phyloP scores from a whole-genome alignment of 2,329 filamentous ascomycete species.

The Magnaporthiopsis rhizophila region DNA sequence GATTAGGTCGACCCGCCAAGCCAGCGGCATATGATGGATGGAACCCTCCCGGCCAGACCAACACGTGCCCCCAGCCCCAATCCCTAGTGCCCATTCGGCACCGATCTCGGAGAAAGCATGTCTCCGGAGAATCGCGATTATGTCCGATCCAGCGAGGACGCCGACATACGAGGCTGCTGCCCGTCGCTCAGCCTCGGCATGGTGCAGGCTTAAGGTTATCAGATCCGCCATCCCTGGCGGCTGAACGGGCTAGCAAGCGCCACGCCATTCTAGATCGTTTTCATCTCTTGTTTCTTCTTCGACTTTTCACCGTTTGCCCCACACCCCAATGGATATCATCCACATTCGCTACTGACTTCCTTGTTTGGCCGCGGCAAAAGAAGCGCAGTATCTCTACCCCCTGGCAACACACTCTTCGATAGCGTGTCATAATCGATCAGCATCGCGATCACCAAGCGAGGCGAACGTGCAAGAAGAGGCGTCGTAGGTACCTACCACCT shows the following conservation, averaged over 20 bases:
- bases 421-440: too few relatives aligned
- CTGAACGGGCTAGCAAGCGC: background rate
- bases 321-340: background rate
- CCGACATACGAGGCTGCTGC: too few relatives aligned
- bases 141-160: background rate
- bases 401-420: too few relatives aligned
- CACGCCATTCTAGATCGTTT: background rate
- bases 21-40: background rate
- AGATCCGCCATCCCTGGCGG: conserved; percentile 10
- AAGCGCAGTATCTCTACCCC: too few relatives aligned
- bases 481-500: background rate
- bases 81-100: background rate
- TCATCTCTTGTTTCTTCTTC: background rate
- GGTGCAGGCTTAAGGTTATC: conserved; percentile 12
- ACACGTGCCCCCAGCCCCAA: background rate
- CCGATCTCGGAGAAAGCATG: background rate
- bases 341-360: too few relatives aligned
- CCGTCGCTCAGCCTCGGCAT: background rate
- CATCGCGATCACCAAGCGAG: background rate
- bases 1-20: background rate
- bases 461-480: background rate
- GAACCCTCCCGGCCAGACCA: background rate
- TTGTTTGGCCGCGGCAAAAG: too few relatives aligned
- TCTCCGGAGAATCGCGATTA: background rate
- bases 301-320: too few relatives aligned